Evolutionary conservation across 192 early-diverging fungal genomes (phyloP).

Genomic region (Ambispora gerdemannii): DNA sequence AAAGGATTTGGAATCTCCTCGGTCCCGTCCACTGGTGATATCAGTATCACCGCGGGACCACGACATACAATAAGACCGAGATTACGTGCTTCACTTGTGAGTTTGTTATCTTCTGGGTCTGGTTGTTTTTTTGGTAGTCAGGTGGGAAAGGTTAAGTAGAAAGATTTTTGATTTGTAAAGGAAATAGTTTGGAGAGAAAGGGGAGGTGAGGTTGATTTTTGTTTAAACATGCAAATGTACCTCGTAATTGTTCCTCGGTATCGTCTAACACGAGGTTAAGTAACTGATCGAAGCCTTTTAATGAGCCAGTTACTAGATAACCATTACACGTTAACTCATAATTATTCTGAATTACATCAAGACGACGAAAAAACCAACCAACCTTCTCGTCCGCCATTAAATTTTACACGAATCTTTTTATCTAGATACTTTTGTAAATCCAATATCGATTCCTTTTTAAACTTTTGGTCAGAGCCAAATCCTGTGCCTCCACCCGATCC

Average conservation of each 20-base stretch:
- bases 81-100: conserved; percentile 56
- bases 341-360: no score
- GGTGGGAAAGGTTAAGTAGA: background rate
- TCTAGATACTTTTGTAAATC: conserved; percentile 93
- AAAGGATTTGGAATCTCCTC: conserved; percentile 94
- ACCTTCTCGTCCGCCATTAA: conserved; percentile 93
- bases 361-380: conserved; percentile 8
- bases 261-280: conserved; percentile 94
- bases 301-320: conserved; percentile 72
- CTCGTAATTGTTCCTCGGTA: conserved; percentile 75
- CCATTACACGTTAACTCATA: conserved; percentile 4
- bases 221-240: conserved; percentile 39
- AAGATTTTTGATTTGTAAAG: background rate
- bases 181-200: background rate
- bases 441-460: conserved; percentile 87
- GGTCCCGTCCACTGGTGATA: conserved; percentile 87
- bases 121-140: conserved; percentile 32
- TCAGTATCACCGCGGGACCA: conserved; percentile 83
- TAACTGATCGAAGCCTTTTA: conserved; percentile 92
- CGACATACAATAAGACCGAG: conserved; percentile 88
- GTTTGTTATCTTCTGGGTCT: conserved; percentile 45
- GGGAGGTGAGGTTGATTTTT: background rate
- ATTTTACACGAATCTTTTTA: conserved; percentile 89
- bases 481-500: conserved; percentile 40
- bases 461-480: conserved; percentile 54